These are phyloP conservation scores for Cyclocybe aegerita DNA, from an alignment of 768 basidiomycete species.

Conservation along the genomic window DNA sequence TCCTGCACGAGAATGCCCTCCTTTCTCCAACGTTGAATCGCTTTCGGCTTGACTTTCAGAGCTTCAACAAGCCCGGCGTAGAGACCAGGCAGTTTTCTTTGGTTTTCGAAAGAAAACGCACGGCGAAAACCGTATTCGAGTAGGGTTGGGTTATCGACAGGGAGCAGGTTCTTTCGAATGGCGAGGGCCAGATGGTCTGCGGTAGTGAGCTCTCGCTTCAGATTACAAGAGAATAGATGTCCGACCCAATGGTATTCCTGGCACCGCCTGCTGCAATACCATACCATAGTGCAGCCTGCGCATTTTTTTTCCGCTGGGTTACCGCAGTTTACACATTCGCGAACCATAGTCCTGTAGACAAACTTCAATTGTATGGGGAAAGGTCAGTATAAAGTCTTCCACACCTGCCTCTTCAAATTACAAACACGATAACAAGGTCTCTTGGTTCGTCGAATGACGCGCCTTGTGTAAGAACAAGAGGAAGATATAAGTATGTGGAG, in stretches of 20 bases:
- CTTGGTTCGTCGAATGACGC: too few relatives aligned
- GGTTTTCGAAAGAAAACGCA: constrained; percentile 11
- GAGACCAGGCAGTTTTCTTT: constrained; percentile 26
- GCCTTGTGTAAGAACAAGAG: too few relatives aligned
- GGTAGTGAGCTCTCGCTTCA: constrained; percentile 22
- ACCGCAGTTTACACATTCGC: background rate
- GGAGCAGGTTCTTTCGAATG: constrained; percentile 20
- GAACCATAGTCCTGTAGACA: too few relatives aligned
- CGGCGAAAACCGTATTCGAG: constrained; percentile 34
- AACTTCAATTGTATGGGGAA: too few relatives aligned
- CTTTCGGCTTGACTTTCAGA: constrained; percentile 20
- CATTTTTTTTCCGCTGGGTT: constrained; percentile 10
- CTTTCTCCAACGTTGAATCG: constrained; percentile 30
- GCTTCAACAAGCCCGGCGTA: constrained; percentile 26
- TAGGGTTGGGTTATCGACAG: constrained; percentile 29
- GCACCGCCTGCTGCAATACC: constrained; percentile 32
- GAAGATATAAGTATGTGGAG: too few relatives aligned
- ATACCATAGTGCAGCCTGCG: constrained; percentile 21
- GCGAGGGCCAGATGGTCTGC: constrained; percentile 31
- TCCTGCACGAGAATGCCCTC: constrained; percentile 30
- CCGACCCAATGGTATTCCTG: constrained; percentile 27
- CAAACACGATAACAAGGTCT: too few relatives aligned
- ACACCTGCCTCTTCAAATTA: too few relatives aligned
- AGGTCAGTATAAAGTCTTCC: too few relatives aligned
- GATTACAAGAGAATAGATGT: constrained; percentile 34